phyloP scores from a whole-genome alignment of 768 basidiomycete genomes.

The Leucocoprinus leucothites region DNA sequence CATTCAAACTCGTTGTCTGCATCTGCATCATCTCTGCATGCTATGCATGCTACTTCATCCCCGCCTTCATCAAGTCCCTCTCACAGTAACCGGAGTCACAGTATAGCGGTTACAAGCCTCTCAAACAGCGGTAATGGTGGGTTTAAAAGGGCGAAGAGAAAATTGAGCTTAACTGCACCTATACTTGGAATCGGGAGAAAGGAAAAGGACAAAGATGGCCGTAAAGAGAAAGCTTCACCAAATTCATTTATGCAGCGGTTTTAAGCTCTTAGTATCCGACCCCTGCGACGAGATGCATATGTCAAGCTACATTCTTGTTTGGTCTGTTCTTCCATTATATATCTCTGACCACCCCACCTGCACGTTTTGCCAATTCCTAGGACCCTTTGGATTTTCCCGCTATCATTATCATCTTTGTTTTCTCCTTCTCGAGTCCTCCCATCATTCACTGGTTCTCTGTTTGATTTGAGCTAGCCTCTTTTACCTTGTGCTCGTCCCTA shows the following conservation, averaged over 20 bases:
- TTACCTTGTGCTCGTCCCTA: neutral
- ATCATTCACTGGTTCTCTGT: neutral
- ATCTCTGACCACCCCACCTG: neutral
- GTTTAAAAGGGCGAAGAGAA: conserved; percentile 48
- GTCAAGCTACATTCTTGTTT: neutral
- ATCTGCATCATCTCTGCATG: conserved; percentile 12
- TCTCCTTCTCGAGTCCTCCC: neutral
- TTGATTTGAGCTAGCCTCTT: neutral
- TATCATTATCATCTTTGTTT: conserved; percentile 10
- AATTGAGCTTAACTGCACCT: conserved; percentile 65
- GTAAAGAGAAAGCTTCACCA: conserved; percentile 19
- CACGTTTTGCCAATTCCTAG: neutral
- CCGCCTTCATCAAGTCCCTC: conserved; percentile 19
- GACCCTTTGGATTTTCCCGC: neutral
- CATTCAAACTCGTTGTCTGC: conserved; percentile 9
- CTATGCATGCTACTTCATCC: conserved; percentile 7
- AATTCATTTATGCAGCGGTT: conserved; percentile 16
- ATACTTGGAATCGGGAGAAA: conserved; percentile 56
- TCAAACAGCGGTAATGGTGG: neutral
- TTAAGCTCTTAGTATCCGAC: neutral
- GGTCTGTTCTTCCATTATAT: neutral
- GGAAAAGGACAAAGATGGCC: conserved; percentile 47
- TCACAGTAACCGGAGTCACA: conserved; percentile 20
- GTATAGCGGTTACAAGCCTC: conserved; percentile 13
- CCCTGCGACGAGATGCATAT: neutral